phyloP scores from a whole-genome alignment of 2,329 filamentous ascomycete genomes.

The Trichoderma gracile region DNA sequence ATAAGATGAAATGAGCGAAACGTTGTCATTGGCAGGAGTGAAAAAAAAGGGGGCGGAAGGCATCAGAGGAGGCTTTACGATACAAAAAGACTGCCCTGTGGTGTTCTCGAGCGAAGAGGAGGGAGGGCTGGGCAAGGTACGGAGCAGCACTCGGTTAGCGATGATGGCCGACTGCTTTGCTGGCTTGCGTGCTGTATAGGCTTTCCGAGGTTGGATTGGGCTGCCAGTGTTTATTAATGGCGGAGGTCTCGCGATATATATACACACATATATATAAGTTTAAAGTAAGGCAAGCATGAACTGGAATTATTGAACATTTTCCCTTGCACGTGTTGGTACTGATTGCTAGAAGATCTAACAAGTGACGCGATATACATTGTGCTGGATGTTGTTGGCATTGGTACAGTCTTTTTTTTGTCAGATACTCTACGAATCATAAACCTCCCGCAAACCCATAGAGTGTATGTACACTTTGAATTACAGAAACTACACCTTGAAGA shows the following conservation, averaged over 20 bases:
- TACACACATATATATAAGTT: neutral
- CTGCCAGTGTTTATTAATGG: conserved; percentile 6
- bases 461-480: conserved; percentile 25
- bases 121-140: neutral
- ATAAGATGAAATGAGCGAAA: conserved; percentile 22
- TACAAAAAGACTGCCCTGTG: too few species aligned
- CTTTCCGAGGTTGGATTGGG: conserved; percentile 1
- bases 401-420: conserved; percentile 23
- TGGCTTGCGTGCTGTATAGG: neutral
- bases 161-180: neutral
- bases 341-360: neutral
- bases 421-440: conserved; percentile 21
- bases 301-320: neutral
- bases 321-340: too few species aligned
- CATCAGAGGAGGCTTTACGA: neutral
- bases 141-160: too few species aligned
- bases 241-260: conserved; percentile 9
- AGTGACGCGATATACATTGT: too few species aligned
- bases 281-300: conserved; percentile 13
- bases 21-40: conserved; percentile 14
- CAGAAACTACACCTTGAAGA: neutral
- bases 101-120: neutral
- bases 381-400: neutral
- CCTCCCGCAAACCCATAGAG: conserved; percentile 17
- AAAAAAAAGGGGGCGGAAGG: conserved; percentile 5